Conservation (phyloP, 805 yeast species). For the Myxozyma monticola region DNA sequence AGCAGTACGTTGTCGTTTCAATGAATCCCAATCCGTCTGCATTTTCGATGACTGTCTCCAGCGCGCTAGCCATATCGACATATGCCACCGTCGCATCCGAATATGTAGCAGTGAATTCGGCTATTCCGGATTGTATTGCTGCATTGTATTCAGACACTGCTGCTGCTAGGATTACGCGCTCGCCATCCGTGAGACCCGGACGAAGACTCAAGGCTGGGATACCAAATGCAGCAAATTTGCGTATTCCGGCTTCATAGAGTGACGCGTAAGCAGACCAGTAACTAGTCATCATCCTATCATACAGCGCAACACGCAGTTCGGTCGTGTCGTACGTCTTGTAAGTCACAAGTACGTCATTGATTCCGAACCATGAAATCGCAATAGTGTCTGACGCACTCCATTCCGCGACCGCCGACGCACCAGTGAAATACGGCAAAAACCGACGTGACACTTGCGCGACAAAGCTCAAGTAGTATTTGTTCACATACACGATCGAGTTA, state of each 20-base stretch:
- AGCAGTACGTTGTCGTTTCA: constrained; percentile 6
- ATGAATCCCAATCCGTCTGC: constrained; percentile 7
- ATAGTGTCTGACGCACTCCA: constrained; percentile 7
- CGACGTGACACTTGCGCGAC: constrained; percentile 5
- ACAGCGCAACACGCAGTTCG: background rate
- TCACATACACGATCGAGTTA: constrained; percentile 2
- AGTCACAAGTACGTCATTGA: constrained; percentile 13
- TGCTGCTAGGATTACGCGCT: background rate
- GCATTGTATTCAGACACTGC: constrained; percentile 8
- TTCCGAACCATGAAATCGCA: constrained; percentile 21
- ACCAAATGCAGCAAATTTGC: constrained; percentile 10
- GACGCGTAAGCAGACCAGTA: constrained; percentile 11
- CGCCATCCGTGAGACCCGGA: background rate
- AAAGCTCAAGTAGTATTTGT: constrained; percentile 1
- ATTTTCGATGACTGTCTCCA: constrained; percentile 3
- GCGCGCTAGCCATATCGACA: constrained; percentile 7
- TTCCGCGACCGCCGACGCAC: background rate
- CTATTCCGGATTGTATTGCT: background rate
- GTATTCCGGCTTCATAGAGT: constrained; percentile 12
- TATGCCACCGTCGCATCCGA: background rate
- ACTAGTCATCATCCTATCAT: constrained; percentile 3
- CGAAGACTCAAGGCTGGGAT: constrained; percentile 11
- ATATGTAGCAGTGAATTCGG: background rate
- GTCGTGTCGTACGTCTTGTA: background rate
- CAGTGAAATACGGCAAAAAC: constrained; percentile 9